Evolutionary conservation across 2,329 filamentous ascomycete genomes (phyloP).

Genomic region (Aspergillus oerlinghausenensis): DNA sequence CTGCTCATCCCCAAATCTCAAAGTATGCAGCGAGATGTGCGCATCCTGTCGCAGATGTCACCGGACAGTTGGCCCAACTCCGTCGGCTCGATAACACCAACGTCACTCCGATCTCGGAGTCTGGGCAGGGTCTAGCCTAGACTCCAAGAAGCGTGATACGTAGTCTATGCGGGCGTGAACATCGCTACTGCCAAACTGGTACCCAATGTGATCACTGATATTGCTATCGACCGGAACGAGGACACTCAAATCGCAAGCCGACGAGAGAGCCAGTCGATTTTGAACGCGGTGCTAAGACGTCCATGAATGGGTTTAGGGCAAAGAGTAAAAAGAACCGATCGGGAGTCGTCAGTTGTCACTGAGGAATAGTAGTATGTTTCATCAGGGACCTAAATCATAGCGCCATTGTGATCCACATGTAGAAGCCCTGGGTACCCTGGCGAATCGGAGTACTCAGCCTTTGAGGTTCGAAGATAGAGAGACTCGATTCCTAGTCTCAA

Average conservation of each 20-base stretch:
- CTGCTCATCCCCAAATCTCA: not conserved
- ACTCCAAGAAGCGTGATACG: not conserved
- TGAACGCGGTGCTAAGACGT: not conserved
- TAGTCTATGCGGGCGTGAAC: not conserved
- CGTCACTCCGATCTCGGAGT: not conserved
- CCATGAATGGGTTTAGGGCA: not conserved
- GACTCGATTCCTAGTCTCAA: not conserved
- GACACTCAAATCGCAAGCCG: not conserved
- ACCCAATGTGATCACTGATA: not conserved
- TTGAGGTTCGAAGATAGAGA: not conserved
- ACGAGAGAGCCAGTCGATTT: not conserved
- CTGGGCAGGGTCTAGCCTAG: not conserved
- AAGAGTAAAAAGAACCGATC: not conserved
- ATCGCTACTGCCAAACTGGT: not conserved
- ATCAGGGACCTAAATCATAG: not conserved
- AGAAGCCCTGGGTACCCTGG: not conserved
- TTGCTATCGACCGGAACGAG: not conserved
- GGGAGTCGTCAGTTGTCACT: not conserved
- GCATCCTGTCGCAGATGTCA: not conserved
- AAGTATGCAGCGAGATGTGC: not conserved
- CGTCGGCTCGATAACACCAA: not conserved
- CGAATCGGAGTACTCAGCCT: not conserved
- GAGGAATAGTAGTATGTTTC: not conserved
- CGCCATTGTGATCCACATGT: not conserved
- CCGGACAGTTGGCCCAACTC: not conserved